These are phyloP conservation scores for Saturnispora bothae DNA, from an alignment of 805 yeast genomes.

Conservation along the genomic window DNA sequence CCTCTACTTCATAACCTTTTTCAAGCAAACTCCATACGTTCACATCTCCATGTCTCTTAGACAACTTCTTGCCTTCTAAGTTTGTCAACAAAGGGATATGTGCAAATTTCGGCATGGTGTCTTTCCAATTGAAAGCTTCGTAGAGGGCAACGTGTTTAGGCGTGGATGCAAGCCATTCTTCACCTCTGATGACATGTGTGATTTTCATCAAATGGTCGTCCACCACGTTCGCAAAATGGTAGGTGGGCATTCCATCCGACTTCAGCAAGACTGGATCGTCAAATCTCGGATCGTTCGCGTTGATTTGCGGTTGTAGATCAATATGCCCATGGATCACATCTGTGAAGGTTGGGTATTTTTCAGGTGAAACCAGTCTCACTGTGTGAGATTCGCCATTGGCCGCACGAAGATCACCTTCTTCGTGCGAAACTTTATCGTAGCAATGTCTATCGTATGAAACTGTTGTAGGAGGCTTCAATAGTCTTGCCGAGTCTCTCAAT, in stretches of 20 bases:
- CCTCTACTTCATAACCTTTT: constrained; percentile 73
- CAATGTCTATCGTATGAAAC: constrained; percentile 89
- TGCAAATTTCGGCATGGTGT: constrained; percentile 53
- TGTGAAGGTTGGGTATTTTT: constrained; percentile 47
- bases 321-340: constrained; percentile 75
- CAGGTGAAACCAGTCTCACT: constrained; percentile 72
- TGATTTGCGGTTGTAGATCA: constrained; percentile 71
- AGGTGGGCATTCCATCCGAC: constrained; percentile 93
- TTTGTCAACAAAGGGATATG: constrained; percentile 87
- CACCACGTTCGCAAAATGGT: constrained; percentile 90
- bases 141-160: constrained; percentile 89
- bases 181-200: constrained; percentile 93
- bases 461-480: constrained; percentile 76
- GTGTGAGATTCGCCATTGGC: constrained; percentile 35
- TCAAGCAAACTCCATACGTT: constrained; percentile 51
- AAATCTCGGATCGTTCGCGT: constrained; percentile 57
- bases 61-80: constrained; percentile 59
- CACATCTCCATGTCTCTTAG: constrained; percentile 77
- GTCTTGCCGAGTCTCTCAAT: constrained; percentile 63
- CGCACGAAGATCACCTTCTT: constrained; percentile 31
- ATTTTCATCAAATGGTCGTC: constrained; percentile 92
- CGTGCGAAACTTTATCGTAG: constrained; percentile 29
- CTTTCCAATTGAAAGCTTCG: constrained; percentile 72
- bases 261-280: constrained; percentile 87
- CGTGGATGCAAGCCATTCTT: constrained; percentile 95